Evolutionary conservation across 1,284 basidiomycete genomes (phyloP), one percentile per base, ranked within the genome.

Genomic region (Sanghuangporus baumii): DNA sequence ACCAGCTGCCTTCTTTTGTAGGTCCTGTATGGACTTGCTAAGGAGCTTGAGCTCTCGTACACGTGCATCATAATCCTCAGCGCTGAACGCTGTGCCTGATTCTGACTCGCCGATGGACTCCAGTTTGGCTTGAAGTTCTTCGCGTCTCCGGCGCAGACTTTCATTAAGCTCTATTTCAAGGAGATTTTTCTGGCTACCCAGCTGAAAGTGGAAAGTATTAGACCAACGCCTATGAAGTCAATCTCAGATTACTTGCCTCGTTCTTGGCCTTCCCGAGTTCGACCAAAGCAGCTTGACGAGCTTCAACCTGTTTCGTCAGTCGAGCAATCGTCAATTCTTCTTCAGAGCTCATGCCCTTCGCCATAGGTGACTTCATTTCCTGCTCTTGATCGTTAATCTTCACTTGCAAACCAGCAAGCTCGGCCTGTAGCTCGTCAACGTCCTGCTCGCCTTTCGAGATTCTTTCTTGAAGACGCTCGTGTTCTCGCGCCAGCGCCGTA

Each of bases 101-200:
- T 83, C 85, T 0, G 80, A 78, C 59, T 87, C 88, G 55, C 82
- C 90, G 18, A 91, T 76, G 55, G 82, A 76, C 66, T 98, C 95
- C 14, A 98, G 77, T 71, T 91, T 91, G 46, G 78, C 75, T 47
- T 86, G 84, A 2, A 98, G 71, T 69, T 96, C 94, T 60, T 94
- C 88, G 46, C 86, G 81, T 14, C 89, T 83, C 3, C 95, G 83
- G 18, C 87, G 81, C 16, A 98, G 80, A 67, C 88, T 89, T 72
- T 99, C 96, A 66, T 91, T 93, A 38, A 99, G 80, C 73, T 99
- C 96, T 59, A 98, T 96, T 73, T 98, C 93, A 23, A 98, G 77
- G 12, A 88, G 76, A 70, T 88, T 92, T 74, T 93, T 94, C 66
- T 82, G 82, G 23, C 87, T 84, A 43, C 90, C 87, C 61, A 96